Evolutionary conservation across 2,329 filamentous ascomycete species (phyloP), one percentile per base, ranked within the genome.

Genomic region (Parastagonospora nodorum): DNA sequence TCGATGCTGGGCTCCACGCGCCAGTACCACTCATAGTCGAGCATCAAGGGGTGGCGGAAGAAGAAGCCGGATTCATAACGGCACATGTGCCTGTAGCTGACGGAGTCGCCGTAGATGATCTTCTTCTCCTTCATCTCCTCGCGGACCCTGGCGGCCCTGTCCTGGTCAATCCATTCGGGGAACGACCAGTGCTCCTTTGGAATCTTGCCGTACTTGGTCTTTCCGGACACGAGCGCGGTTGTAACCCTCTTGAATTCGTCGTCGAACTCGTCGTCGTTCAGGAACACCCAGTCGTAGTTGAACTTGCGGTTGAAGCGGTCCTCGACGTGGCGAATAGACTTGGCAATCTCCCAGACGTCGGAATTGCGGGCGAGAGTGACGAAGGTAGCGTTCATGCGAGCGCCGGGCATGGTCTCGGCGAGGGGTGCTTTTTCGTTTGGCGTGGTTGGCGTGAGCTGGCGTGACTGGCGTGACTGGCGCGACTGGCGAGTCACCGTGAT

Each of bases 21-120:
- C 94, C 94, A 99, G 84, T 99, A 99, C 85, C 91, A 99, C 72
- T 99, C 94, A 77, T 96, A 99, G 74, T 97, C 92, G 74, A 90
- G 78, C 90, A 99, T 92, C 62, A 97, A 79, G 28, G 86, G 84
- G 74, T 99, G 94, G 55, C 89, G 91, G 85, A 97, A 99, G 83
- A 99, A 99, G 83, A 99, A 99, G 33, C 94, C 94, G 7, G 93
- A 97, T 77, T 99, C 94, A 73, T 96, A 99, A 59, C 94, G 90
- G 78, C 94, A 99, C 94, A 99, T 99, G 81, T 99, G 95, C 58
- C 94, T 87, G 80, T 99, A 99, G 78, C 90, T 96, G 77, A 96
- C 79, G 9, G 92, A 96, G 76, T 97, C 94, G 54, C 94, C 94
- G 73, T 99, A 99, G 76, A 99, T 99, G 75, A 99, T 96, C 80